Evolutionary conservation across 352 stramenopile species (phyloP), one percentile per base, ranked within the genome.

Genomic region (Pythium oligandrum): DNA sequence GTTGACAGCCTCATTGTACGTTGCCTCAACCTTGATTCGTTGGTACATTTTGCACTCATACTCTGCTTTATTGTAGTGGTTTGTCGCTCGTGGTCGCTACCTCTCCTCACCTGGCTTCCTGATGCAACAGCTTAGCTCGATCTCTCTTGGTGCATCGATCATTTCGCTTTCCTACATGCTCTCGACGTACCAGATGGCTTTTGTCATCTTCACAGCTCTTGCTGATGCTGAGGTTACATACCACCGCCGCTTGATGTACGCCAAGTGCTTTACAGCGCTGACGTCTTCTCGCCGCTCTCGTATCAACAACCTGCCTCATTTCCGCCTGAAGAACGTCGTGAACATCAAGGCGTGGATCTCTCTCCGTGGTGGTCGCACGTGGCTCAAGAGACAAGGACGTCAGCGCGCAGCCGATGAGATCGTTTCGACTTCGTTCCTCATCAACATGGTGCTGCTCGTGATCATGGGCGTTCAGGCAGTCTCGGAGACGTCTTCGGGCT

Each of bases 271-370:
- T 59, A 93, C 83, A 26, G 84, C 84, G 26, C 66, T 96, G 48
- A 96, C 87, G 9, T 96, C 85, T 7, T 88, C 83, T 48, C 75
- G 84, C 34, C 81, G 86, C 36, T 90, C 87, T 12, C 70, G 84
- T 40, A 69, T 89, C 57, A 86, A 87, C 43, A 88, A 93, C 53
- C 50, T 96, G 40, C 87, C 87, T 4, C 83, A 96, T 53, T 96
- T 96, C 51, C 82, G 83, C 43, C 68, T 96, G 17, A 96, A 96
- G 64, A 96, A 96, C 55, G 83, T 93, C 2, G 75, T 92, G 32
- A 96, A 94, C 59, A 96, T 96, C 62, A 92, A 93, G 51, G 83
- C 86, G 33, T 96, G 87, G 87, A 89, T 96, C 53, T 88, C 86
- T 6, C 71, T 96, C 40, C 80, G 87, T 12, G 86, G 77, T 17